Evolutionary conservation across 2,329 filamentous ascomycete genomes (phyloP), one percentile per base, ranked within the genome.

Genomic region (Neonectria sp.): DNA sequence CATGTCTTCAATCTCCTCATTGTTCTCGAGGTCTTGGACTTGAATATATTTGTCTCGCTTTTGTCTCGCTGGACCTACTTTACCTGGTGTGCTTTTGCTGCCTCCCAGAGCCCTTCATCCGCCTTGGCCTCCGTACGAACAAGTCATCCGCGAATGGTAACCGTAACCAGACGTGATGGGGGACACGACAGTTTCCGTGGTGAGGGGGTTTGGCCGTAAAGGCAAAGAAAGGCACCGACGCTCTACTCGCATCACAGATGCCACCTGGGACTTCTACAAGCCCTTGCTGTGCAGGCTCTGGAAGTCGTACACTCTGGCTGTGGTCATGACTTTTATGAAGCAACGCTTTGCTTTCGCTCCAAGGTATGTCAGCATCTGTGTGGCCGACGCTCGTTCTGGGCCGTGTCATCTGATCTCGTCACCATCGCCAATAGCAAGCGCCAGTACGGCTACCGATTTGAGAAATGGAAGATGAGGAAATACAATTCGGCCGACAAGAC

Each of bases 401-500:
- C 4, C 7, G 27, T 24, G n/a, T 33, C 25, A 24, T 35, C 27
- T 55, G 31, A 35, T 15, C n/a, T 33, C n/a, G 17, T 33, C 27
- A 7, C n/a, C 29, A 6, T 46, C 37, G 37, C 37, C 15, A 24
- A 46, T 8, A 80, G 77, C 24, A 77, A 76, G 48, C 76, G 78
- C 3, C 78, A 79, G 37, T 75, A 75, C 55, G 73, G 77, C 15
- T 78, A 80, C 53, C 71, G 73, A 17, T 71, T 80, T 13, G 70
- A 76, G 24, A 73, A 75, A 46, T 77, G 76, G 72, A 62, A 58
- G 6, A 56, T 74, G 24, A 71, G 37, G 45, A 80, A 80, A 49
- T 79, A 80, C 55, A 68, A 68, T 27, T 51, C 65, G 3, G 51
- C 37, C 37, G 73, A 75, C 4, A 74, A 75, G 59, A 69, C 59